Base-by-base conservation (phyloP, 1,139 yeast genomes). In the Blastobotrys illinoisensis region DNA sequence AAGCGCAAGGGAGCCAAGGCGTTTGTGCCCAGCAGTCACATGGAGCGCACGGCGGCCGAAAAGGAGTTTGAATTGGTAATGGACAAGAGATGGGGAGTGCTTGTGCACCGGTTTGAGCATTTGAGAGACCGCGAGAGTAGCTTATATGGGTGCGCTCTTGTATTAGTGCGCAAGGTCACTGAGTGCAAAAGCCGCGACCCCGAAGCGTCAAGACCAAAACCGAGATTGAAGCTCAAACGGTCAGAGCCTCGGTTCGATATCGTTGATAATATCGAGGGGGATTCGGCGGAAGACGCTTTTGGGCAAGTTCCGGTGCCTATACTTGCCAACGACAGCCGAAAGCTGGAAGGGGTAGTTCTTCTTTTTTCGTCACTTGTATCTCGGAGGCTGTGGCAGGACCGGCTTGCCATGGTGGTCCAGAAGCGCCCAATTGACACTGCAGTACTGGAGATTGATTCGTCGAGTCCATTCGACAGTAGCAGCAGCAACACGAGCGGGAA, bases 371-470 rank as follows among this genome's bases (percentile, higher is more conserved):
- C 54, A 4, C 21, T 44, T 6, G 28, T 16, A 3, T 48, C 44
- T 9, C 47, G 58, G 36, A 14, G 56, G 13, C 40, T 55, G 9
- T 55, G 58, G 58, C 50, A 53, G 23, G 58, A 55, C 47, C 43
- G 56, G 19, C 20, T 55, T 6, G 54, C 48, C 4, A 50, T 57
- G 47, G 52, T 44, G 21, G 51, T 55, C 5, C 51, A 49, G n/a
- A 26, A 48, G 43, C 51, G 26, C 14, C 54, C 56, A 7, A 47
- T 51, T 16, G 55, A 53, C 44, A 53, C 55, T 9, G 44, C 44
- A 13, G 7, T 32, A 18, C 44, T 32, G 40, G 40, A 32, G 16
- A 16, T 13, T 14, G 40, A 32, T 16, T 3, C 7, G 14, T 32
- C 40, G 40, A n/a, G 40, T n/a, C 40, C 40, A 7, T 32, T 32